Evolutionary conservation across 768 basidiomycete species (phyloP), one percentile per base, ranked within the genome.

Genomic region (Candolleomyces aberdarensis): DNA sequence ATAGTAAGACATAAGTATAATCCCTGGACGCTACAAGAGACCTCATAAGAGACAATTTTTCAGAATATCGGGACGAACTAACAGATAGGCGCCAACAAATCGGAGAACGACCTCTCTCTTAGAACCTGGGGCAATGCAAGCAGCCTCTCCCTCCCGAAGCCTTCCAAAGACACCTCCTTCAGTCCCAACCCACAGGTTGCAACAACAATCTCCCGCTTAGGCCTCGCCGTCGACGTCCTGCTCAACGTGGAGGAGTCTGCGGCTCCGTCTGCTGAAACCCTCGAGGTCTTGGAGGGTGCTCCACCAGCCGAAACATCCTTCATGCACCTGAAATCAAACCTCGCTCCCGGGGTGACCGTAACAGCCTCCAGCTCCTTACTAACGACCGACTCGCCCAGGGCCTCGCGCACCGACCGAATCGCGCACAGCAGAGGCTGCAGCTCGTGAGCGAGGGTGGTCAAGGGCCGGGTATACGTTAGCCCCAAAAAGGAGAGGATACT

Each of bases 101-200:
- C 52, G 13, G 14, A 5, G 15, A 58, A 20, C 13, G 57, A 48
- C 19, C 29, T 10, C 46, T 47, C 32, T 17, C 49, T 32, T 4
- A 59, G 26, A 26, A 59, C 44, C 15, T n/a, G 32, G 14, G 58
- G 58, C 15, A 51, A 29, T 39, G 49, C 20, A 3, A 59, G 32
- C 9, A 59, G 17, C 39, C 36, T 22, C n/a, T 52, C 19, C 3
- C 20, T 15, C 47, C 31, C 57, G 3, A 11, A 14, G 1, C 43
- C 43, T 32, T 48, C 36, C 7, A 44, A 10, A 36, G 17, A 8
- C 11, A 36, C 6, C 36, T 36, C 49, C 50, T 50, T 59, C 39
- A 59, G 15, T 4, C 58, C 58, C 4, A 59, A 32, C 49, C 39
- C 50, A 14, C 29, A 51, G 22, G 58, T 59, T 15, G 48, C 58